Conservation (phyloP, 371 early-diverging fungal genomes). For the Haplosporangium sp. region DNA sequence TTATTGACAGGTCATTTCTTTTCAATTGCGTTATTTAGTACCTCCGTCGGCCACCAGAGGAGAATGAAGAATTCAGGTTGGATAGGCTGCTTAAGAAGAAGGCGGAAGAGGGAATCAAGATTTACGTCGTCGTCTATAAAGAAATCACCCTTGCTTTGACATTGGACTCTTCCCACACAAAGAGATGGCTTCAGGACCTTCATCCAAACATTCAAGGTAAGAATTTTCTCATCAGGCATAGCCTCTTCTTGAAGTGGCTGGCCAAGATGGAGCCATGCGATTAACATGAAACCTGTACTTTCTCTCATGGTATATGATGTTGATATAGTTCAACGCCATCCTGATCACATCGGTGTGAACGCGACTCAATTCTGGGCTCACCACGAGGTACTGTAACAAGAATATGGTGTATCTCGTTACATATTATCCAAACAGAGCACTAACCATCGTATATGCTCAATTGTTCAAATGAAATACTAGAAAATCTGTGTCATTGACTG, state of each 20-base stretch:
- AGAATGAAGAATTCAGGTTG: slow-evolving; percentile 82
- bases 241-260: too few relatives aligned
- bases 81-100: slow-evolving; percentile 85
- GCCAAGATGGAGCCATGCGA: slow-evolving; percentile 62
- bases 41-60: slow-evolving; percentile 79
- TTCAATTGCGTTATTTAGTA: slow-evolving; percentile 60
- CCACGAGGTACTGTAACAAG: slow-evolving; percentile 54
- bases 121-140: slow-evolving; percentile 92
- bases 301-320: slow-evolving; percentile 60
- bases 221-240: slow-evolving; percentile 13
- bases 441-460: slow-evolving; percentile 70
- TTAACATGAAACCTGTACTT: background rate
- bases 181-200: slow-evolving; percentile 77
- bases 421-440: background rate
- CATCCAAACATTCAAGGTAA: slow-evolving; percentile 80
- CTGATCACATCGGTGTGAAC: slow-evolving; percentile 77
- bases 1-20: background rate
- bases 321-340: slow-evolving; percentile 79
- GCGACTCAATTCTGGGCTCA: slow-evolving; percentile 87
- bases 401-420: too few relatives aligned
- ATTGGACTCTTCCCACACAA: slow-evolving; percentile 85
- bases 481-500: slow-evolving; percentile 91
- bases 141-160: slow-evolving; percentile 87
- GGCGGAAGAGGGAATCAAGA: slow-evolving; percentile 89
- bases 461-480: slow-evolving; percentile 7